Percentiles rank a stretch among this genome's conserved stretches.
Evolutionary conservation across 2,329 filamentous ascomycete species (phyloP).

Genomic region (Harringtonia lauricola): DNA sequence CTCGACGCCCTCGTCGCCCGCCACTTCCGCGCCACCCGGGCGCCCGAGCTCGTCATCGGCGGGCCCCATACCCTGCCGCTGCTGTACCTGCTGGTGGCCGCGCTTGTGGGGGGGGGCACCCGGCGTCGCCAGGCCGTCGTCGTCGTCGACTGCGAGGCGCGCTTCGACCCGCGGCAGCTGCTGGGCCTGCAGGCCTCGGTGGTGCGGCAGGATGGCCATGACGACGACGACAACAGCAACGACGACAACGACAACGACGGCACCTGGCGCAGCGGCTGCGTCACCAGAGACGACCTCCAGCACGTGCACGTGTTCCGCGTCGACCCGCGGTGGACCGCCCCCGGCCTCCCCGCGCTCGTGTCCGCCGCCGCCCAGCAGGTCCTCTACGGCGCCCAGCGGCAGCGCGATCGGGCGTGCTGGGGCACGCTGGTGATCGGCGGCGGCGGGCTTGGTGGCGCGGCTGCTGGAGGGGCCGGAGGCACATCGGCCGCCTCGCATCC

Average conservation of each 20-base stretch:
- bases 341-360: slow-evolving; percentile 23
- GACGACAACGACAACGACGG: neutral
- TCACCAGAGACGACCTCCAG: slow-evolving; percentile 24
- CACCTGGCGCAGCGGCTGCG: neutral
- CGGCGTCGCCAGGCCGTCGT: slow-evolving; percentile 37
- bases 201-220: neutral
- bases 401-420: slow-evolving; percentile 41
- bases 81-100: slow-evolving; percentile 42
- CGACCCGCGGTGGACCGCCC: slow-evolving; percentile 14
- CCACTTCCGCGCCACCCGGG: slow-evolving; percentile 37
- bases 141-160: slow-evolving; percentile 42
- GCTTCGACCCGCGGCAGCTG: slow-evolving; percentile 42
- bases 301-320: slow-evolving; percentile 41
- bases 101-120: slow-evolving; percentile 34
- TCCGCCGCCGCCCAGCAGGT: slow-evolving; percentile 33
- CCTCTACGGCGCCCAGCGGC: slow-evolving; percentile 35
- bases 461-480: slow-evolving; percentile 13
- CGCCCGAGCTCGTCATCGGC: slow-evolving; percentile 34
- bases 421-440: slow-evolving; percentile 44
- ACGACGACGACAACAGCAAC: neutral
- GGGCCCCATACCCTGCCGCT: slow-evolving; percentile 40
- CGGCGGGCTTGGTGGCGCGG: slow-evolving; percentile 11
- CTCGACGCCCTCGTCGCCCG: slow-evolving; percentile 35
- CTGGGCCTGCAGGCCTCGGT: slow-evolving; percentile 14
- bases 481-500: slow-evolving; percentile 16